These are phyloP conservation scores for Starmerella apis DNA, from an alignment of 805 yeast genomes.

Conservation along the genomic window DNA sequence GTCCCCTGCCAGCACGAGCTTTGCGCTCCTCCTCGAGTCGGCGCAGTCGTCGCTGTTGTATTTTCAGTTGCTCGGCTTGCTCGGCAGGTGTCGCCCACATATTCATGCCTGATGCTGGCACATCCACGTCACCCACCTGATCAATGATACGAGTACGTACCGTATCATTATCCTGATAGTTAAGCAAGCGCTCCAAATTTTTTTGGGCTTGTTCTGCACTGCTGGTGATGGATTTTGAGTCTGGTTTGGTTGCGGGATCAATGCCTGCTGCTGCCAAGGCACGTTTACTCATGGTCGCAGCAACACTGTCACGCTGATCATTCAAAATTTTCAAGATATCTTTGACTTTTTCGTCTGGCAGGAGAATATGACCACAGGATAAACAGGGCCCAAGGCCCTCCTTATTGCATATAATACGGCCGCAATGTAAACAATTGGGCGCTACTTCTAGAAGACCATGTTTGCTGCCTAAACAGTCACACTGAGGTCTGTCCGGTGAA, in stretches of 20 bases:
- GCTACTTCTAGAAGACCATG: conserved; percentile 85
- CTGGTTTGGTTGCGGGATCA: conserved; percentile 18
- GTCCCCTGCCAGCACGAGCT: conserved; percentile 61
- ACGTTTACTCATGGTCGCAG: conserved; percentile 30
- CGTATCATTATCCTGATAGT: conserved; percentile 76
- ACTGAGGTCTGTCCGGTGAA: conserved; percentile 34
- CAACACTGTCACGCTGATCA: conserved; percentile 42
- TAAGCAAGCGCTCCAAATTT: conserved; percentile 58
- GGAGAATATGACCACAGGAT: conserved; percentile 59
- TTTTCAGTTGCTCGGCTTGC: conserved; percentile 74
- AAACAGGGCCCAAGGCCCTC: conserved; percentile 91
- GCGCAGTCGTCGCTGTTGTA: conserved; percentile 66
- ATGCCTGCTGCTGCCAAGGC: conserved; percentile 35
- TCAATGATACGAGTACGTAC: conserved; percentile 89
- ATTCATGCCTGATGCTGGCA: conserved; percentile 44
- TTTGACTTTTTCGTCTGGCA: conserved; percentile 50
- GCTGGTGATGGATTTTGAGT: neutral
- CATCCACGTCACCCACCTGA: conserved; percentile 78
- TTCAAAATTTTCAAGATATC: conserved; percentile 47
- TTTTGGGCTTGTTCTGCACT: conserved; percentile 49
- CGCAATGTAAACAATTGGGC: conserved; percentile 90
- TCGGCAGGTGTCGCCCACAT: conserved; percentile 80
- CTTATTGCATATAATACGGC: conserved; percentile 78
- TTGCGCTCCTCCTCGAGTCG: conserved; percentile 50
- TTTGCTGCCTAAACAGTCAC: conserved; percentile 77